Evolutionary conservation across 345 rosid genomes (phyloP), one percentile per base, ranked within the genome.

Genomic region (Atalantia buxifolia): DNA sequence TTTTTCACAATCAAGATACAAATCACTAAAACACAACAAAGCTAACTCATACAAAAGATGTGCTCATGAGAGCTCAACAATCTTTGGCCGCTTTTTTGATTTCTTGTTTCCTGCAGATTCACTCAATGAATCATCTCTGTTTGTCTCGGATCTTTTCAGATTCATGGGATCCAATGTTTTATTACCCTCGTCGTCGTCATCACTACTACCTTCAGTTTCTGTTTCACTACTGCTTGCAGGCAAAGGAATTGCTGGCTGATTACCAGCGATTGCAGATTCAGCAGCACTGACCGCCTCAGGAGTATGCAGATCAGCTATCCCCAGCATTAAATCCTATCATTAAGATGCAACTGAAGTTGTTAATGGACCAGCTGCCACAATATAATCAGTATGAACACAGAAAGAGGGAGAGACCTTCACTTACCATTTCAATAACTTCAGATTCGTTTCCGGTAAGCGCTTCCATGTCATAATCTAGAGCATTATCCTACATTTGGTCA

Each of bases 261-360:
- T 63, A 73, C 88, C 85, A 0, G 82, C 78, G 16, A 89, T 79
- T 30, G 93, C 93, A n/a, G 97, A 86, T 86, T 93, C 98, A 80
- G 95, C 98, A 12, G 95, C 99, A 33, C 75, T 86, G 22, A 94
- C 83, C 45, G 97, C 97, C 85, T 92, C 94, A 8, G 93, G 89
- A 6, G 97, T 94, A 72, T 92, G 89, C 81, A 96, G 99, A 91
- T 94, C 99, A 76, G 97, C 93, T 2, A 96, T 78, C 38, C 98
- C 97, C 4, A 94, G 85, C 98, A 89, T 92, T 87, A 96, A 85
- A 81, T 96, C 93, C 97, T 92, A 86, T 74, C 25, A 76, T 71
- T 9, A 33, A 53, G 38, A 69, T 66, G 57, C 45, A 73, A 14
- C 27, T 19, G 48, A 38, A 33, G 53, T 56, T 33, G 57, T 4